Percentiles rank a stretch among this genome's conserved stretches.
These are phyloP conservation scores for Fusarium compactum DNA, from an alignment of 2,329 filamentous ascomycete species.

Conservation along the genomic window DNA sequence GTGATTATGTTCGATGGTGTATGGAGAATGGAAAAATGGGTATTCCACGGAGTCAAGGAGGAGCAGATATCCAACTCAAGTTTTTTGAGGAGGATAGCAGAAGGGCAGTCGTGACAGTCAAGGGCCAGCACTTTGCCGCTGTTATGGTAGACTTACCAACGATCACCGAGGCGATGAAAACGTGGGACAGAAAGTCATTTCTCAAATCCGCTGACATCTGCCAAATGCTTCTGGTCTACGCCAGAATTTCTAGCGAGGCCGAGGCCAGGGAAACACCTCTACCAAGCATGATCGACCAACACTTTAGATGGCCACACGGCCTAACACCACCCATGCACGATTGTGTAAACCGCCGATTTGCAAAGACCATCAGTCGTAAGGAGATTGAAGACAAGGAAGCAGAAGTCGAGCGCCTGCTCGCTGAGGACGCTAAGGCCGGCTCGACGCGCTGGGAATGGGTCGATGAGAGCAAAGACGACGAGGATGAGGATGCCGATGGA, in stretches of 20 bases:
- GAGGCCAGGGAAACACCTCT: constrained; percentile 75
- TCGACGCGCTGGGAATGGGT: constrained; percentile 74
- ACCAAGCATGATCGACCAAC: constrained; percentile 76
- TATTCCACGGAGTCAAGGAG: constrained; percentile 69
- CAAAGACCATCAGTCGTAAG: constrained; percentile 83
- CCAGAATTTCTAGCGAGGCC: constrained; percentile 72
- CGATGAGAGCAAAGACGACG: constrained; percentile 63
- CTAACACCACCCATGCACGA: constrained; percentile 90
- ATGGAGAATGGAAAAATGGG: constrained; percentile 85
- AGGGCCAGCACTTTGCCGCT: constrained; percentile 79
- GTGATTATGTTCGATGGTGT: constrained; percentile 81
- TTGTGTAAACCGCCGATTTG: constrained; percentile 83
- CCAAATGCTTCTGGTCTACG: constrained; percentile 87
- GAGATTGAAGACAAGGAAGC: constrained; percentile 88
- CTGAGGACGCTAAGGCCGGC: constrained; percentile 72
- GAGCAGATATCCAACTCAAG: constrained; percentile 82
- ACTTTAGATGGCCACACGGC: constrained; percentile 83
- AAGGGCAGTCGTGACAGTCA: constrained; percentile 78
- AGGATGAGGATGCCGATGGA: constrained; percentile 65
- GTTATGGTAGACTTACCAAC: constrained; percentile 86
- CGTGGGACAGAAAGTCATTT: constrained; percentile 88
- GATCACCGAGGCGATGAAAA: constrained; percentile 92
- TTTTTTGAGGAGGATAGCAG: constrained; percentile 82
- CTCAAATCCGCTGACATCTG: constrained; percentile 91
- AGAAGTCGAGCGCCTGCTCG: constrained; percentile 79